Evolutionary conservation across 1,284 basidiomycete genomes (phyloP).

Genomic region (Singerocomus rubriflavus): DNA sequence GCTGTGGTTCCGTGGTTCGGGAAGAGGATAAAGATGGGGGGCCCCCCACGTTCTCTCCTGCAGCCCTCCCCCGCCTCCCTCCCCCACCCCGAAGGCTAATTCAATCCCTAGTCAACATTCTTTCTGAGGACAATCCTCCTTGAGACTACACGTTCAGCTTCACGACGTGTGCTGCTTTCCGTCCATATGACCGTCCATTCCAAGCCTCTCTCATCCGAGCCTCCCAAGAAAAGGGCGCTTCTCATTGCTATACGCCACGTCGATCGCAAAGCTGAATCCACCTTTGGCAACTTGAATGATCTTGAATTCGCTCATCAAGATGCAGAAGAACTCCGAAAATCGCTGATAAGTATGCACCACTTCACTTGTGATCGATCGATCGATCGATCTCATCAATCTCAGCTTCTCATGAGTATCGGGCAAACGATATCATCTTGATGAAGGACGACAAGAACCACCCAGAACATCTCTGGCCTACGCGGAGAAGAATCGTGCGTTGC

Average conservation of each 20-base stretch:
- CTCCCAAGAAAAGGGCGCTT: constrained; percentile 21
- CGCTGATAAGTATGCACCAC: constrained; percentile 16
- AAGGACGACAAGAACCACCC: constrained; percentile 23
- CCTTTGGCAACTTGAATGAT: constrained; percentile 2
- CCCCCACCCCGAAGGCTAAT: not conserved
- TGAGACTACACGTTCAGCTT: not conserved
- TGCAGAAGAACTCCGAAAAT: constrained; percentile 9
- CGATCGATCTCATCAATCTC: constrained; percentile 2
- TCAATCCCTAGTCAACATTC: too few relatives aligned
- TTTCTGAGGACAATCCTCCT: not conserved
- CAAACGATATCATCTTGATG: constrained; percentile 32
- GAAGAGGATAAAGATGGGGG: too few relatives aligned
- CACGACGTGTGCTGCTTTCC: too few relatives aligned
- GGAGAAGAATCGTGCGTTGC: constrained; percentile 28
- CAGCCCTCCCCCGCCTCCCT: too few relatives aligned
- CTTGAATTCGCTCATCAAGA: constrained; percentile 28
- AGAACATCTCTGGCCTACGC: constrained; percentile 25
- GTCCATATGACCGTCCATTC: constrained; percentile 1
- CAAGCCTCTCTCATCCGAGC: not conserved
- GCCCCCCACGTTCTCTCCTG: too few relatives aligned
- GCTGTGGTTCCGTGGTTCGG: too few relatives aligned
- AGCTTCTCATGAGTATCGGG: constrained; percentile 26
- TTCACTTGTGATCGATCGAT: not conserved
- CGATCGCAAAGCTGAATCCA: not conserved
- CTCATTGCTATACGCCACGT: constrained; percentile 23